Base-by-base conservation (phyloP, 148 eudicot genomes). In the Bassia scoparia region DNA sequence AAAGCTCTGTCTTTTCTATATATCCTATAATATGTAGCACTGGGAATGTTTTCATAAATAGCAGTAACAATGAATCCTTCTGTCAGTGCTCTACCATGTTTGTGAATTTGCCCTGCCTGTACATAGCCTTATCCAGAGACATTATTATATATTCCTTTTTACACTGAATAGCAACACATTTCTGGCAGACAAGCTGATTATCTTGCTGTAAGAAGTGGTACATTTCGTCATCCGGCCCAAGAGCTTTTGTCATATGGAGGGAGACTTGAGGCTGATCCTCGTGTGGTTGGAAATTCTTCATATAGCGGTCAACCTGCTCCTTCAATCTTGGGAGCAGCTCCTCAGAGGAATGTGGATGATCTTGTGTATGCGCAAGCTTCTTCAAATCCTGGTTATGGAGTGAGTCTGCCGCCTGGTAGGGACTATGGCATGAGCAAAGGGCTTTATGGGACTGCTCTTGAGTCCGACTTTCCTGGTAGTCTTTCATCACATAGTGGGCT, bases 181-280 rank as follows among this genome's bases (percentile, higher is more conserved):
- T 91, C 81, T 95, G 96, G 90, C 98, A 95, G 98, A 95, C 98
- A 89, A 86, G 86, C 91, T 86, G 97, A 95, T 85, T 95, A 87
- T 81, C 96, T 91, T 77, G 84, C 96, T 73, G 76, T 88, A 83
- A 89, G 97, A 77, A 83, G 85, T 73, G 85, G 86, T 70, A 76
- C 83, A 44, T 73, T 80, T 76, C 97, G 82, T 75, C 92, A 85
- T 84, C 81, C 91, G 67, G 75, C 87, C 30, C 96, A 87, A 73
- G 96, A 91, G 79, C 87, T 81, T 74, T 75, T 81, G 69, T 74
- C 90, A 55, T 91, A 88, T 83, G 91, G 90, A 78, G 91, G 93
- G 60, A 84, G 96, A 83, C 74, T 81, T 53, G 97, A 89, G 72
- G 84, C 88, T 63, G 93, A 91, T 69, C 82, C 90, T 43, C 96